Evolutionary conservation across 2,329 filamentous ascomycete species (phyloP), one percentile per base, ranked within the genome.

Genomic region (Colletotrichum nymphaeae): DNA sequence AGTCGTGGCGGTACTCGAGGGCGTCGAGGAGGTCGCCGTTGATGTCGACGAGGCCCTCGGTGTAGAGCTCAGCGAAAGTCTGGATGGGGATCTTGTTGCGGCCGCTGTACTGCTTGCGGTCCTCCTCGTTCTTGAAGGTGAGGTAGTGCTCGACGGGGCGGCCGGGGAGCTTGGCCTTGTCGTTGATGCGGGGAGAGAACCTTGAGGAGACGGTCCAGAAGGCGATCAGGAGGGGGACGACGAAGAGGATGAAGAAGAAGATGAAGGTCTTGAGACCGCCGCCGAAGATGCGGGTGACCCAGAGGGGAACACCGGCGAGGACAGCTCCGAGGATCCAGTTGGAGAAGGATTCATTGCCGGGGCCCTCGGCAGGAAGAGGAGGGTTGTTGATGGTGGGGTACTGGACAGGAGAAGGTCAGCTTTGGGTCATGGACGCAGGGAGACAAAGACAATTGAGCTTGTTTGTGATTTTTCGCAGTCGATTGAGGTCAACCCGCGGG

Each of bases 21-120:
- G 94, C 88, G 81, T 98, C 96, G 75, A 98, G 89, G 79, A 89
- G 91, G 84, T 98, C 97, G 72, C 95, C 95, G 83, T 98, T 98
- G 89, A 98, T 96, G 78, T 98, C 95, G 76, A 98, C 95, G 72
- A 97, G 92, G 72, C 94, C 95, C 81, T 97, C 93, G 84, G 98
- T 97, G 89, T 98, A 98, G 93, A 96, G 97, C 85, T 98, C 95
- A 82, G 97, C 92, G 88, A 98, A 98, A 28, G 95, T 97, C 87
- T 97, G 93, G 88, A 97, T 93, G 67, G 95, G 93, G 74, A 97
- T 95, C 86, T 93, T 95, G 86, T 90, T 93, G 83, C 89, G 89
- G 83, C 94, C 94, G 77, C 89, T 88, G 86, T 95, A 97, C 85
- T 92, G 94, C 79, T 83, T 80, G 79, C 87, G 81, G 79, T 91